These are phyloP conservation scores for Ascochyta lentis DNA, from an alignment of 2,329 filamentous ascomycete genomes.

Conservation along the genomic window DNA sequence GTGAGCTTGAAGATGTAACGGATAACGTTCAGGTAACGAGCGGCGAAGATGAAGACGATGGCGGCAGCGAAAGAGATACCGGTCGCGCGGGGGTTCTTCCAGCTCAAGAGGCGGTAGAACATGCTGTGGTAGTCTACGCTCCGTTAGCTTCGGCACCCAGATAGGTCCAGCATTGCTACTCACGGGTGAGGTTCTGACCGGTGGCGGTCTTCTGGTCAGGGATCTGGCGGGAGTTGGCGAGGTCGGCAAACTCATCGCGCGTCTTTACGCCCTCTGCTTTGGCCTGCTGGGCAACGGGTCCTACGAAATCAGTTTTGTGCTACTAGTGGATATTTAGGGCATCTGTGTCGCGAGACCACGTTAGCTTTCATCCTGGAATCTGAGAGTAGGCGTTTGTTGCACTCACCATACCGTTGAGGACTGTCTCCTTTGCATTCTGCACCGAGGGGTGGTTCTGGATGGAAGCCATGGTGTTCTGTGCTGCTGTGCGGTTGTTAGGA, in stretches of 20 bases:
- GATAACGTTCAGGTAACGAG: conserved; percentile 67
- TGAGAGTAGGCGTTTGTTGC: conserved; percentile 6
- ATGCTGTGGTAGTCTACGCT: conserved; percentile 68
- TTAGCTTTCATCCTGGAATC: conserved; percentile 29
- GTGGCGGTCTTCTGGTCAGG: conserved; percentile 63
- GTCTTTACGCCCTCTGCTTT: conserved; percentile 64
- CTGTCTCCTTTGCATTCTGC: conserved; percentile 52
- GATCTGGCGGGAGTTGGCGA: conserved; percentile 61
- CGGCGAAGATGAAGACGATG: conserved; percentile 66
- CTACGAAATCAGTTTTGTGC: conserved; percentile 45
- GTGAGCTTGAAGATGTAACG: conserved; percentile 67
- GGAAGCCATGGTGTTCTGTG: conserved; percentile 56
- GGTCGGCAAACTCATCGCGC: conserved; percentile 63
- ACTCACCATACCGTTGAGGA: conserved; percentile 55
- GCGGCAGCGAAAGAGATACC: conserved; percentile 64
- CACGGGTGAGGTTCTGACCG: conserved; percentile 68
- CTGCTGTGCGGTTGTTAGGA: conserved; percentile 52
- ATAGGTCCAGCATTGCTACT: conserved; percentile 27
- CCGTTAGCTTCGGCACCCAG: conserved; percentile 20
- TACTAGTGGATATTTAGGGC: conserved; percentile 23
- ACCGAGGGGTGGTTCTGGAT: conserved; percentile 58
- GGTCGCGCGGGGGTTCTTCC: conserved; percentile 71
- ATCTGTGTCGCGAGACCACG: conserved; percentile 39
- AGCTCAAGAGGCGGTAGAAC: conserved; percentile 71
- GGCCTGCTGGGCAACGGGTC: conserved; percentile 64